Base-by-base conservation (phyloP, 345 rosid genomes). In the Aegle marmelos region DNA sequence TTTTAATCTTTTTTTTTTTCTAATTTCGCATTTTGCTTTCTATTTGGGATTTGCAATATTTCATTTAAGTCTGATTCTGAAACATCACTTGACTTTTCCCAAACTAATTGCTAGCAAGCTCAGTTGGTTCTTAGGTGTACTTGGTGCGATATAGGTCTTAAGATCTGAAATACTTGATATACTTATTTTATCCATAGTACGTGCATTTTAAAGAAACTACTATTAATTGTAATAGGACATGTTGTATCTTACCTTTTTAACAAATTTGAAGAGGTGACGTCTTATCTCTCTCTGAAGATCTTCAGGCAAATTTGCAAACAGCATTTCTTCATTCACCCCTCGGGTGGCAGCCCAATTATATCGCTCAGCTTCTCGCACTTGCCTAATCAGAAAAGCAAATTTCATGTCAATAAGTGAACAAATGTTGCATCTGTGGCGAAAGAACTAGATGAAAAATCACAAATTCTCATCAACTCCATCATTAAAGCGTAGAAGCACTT, bases 261-360 rank as follows among this genome's bases (percentile, higher is more conserved):
- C 88, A 83, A 93, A 91, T 79, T 80, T 88, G 89, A 91, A 93
- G 82, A 92, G 95, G 67, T 95, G 97, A 31, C 94, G 89, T 81
- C 94, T 87, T 83, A 95, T 91, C n/a, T 95, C 97, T 84, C 91
- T 89, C 71, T 90, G 98, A 77, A 95, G 88, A 73, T 93, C 98
- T 79, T 95, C 98, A 3, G 98, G 97, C 86, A 95, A 83, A 84
- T 89, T 89, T 77, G 88, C 88, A 67, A 95, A 75, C 9, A 93
- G 92, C 83, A 78, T 65, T 54, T 85, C 94, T 81, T 92, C 98
- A 64, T 92, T 90, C 65, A 92, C 92, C 30, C 98, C 99, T 89
- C 97, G 90, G 5, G 97, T 93, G 30, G 96, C 93, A 75, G 97
- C 92, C 98, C 98, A 95, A 79, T 83, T 82, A 64, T 89, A 93